Evolutionary conservation across 352 stramenopile genomes (phyloP).

Genomic region (Hyaloperonospora arabidopsidis): DNA sequence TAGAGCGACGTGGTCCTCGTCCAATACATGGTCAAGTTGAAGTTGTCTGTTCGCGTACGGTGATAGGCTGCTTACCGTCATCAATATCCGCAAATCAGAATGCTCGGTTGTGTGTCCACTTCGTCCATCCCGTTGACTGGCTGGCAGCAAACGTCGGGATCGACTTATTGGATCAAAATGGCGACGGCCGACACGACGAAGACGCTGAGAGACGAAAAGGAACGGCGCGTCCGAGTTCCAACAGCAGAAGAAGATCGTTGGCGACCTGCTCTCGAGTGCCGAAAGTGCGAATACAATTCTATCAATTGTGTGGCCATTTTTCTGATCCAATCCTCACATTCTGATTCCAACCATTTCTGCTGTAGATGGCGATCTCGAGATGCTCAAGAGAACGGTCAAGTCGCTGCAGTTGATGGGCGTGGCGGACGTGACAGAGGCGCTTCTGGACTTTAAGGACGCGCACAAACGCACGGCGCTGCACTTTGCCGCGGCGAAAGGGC

Average conservation of each 20-base stretch:
- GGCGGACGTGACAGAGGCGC: slow-evolving; percentile 45
- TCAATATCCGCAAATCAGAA: no score
- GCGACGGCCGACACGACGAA: slow-evolving; percentile 27
- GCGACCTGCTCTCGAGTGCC: slow-evolving; percentile 57
- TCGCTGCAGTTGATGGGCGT: slow-evolving; percentile 51
- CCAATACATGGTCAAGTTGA: no score
- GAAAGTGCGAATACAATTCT: slow-evolving; percentile 40
- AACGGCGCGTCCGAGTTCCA: slow-evolving; percentile 65
- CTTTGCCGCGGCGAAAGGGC: slow-evolving; percentile 70
- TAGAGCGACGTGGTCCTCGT: no score
- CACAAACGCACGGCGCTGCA: slow-evolving; percentile 76
- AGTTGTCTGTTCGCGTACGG: no score
- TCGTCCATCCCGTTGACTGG: no score
- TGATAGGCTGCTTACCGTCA: no score
- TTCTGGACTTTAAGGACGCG: slow-evolving; percentile 73
- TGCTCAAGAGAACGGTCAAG: slow-evolving; percentile 57
- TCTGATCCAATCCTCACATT: not conserved
- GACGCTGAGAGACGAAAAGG: slow-evolving; percentile 37
- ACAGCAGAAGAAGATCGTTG: slow-evolving; percentile 71
- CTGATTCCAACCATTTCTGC: not conserved
- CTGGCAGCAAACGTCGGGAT: no score
- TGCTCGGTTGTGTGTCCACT: no score
- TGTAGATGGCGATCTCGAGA: slow-evolving; percentile 65
- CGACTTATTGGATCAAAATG: no score
- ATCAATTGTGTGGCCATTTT: not conserved